Base-by-base conservation (phyloP, 164 flowering plant species). In the Vitis amurensis region DNA sequence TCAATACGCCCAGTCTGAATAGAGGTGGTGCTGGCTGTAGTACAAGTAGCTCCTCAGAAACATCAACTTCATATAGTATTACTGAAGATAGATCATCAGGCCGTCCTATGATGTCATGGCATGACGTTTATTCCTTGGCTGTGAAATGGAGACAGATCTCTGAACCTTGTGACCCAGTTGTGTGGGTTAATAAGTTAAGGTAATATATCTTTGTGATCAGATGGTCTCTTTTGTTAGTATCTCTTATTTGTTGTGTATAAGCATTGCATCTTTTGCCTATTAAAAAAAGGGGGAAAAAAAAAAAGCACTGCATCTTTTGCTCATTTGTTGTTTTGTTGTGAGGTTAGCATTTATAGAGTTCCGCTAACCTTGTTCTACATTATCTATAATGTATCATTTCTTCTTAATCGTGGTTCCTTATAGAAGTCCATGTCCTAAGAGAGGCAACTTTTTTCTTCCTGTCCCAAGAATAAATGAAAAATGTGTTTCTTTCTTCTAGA, bases 121-220 rank as follows among this genome's bases (percentile, higher is more conserved):
- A 82, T 60, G 89, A 88, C 76, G 83, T 95, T 68, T 95, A 91
- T 72, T 82, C 91, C 12, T 29, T 92, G 73, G 97, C 96, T 74
- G 97, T 95, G 65, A 92, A 84, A 77, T 95, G 99, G 99, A 89
- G 99, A 76, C 99, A 95, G 77, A 91, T 95, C 44, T 91, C 99
- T 72, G 99, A 95, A 80, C 99, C 99, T 59, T 95, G 97, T 85
- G 99, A 95, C 72, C 90, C 98, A 1, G 96, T 95, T 78, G 89
- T 95, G 57, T 95, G 99, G 99, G 77, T 93, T 68, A 90, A 95
- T 86, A 95, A 85, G 67, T 75, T 95, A 69, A 90, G 99, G 99
- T 95, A 87, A 53, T 57, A 16, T 49, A 74, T 66, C 47, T 61
- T 67, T n/a, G 30, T 23, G 5, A 30, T 69, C 0, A 11, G 11